Conservation (phyloP, 257 asterid species). For the Rehmannia glutinosa region DNA sequence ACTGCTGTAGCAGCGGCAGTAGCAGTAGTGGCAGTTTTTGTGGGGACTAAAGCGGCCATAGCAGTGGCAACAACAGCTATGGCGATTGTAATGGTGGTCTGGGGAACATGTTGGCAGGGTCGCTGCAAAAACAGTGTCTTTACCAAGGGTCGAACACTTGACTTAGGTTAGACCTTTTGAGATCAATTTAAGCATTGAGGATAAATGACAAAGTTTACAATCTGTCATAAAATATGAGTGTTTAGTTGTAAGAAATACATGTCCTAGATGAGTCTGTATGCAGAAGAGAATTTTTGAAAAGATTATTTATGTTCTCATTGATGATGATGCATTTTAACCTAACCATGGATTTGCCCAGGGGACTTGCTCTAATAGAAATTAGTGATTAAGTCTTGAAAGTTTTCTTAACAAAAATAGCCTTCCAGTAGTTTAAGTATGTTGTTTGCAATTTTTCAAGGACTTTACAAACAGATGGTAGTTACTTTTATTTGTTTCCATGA, state of each 20-base stretch:
- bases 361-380: slow-evolving; percentile 5
- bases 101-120: slow-evolving; percentile 60
- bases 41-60: slow-evolving; percentile 63
- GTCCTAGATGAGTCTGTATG: slow-evolving; percentile 10
- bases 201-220: slow-evolving; percentile 25
- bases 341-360: slow-evolving; percentile 1
- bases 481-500: not conserved
- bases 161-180: slow-evolving; percentile 74
- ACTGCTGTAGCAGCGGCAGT: slow-evolving; percentile 75
- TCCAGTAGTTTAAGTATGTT: not conserved
- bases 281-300: not conserved
- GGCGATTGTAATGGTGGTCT: slow-evolving; percentile 61
- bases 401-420: not conserved
- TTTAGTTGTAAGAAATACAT: slow-evolving; percentile 8
- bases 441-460: not conserved
- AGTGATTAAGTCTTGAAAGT: too few species aligned
- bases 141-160: slow-evolving; percentile 68
- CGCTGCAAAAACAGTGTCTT: slow-evolving; percentile 51
- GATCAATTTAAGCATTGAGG: slow-evolving; percentile 38
- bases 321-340: not conserved
- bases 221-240: slow-evolving; percentile 18
- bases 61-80: slow-evolving; percentile 66
- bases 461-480: not conserved
- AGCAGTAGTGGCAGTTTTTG: slow-evolving; percentile 61
- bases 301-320: slow-evolving; percentile 12